Percentiles rank a stretch among this genome's conserved stretches.
These are phyloP conservation scores for Durotheca rogersii DNA, from an alignment of 495 filamentous ascomycete species.

Conservation along the genomic window DNA sequence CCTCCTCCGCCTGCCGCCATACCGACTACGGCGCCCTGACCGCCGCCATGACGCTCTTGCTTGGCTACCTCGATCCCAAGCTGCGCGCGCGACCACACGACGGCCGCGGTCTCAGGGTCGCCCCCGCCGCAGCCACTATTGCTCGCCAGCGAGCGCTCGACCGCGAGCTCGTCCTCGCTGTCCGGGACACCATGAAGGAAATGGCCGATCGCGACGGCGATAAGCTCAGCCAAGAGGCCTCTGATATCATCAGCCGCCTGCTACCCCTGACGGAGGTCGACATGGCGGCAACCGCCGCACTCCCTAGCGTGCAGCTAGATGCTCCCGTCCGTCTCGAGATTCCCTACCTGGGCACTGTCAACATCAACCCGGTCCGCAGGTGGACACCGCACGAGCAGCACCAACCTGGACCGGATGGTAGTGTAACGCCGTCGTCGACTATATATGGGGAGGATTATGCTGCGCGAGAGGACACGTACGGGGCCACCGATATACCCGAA, in stretches of 20 bases:
- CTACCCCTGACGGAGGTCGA: conserved; percentile 41
- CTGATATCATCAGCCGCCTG: conserved; percentile 45
- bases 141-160: conserved; percentile 39
- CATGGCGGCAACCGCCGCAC: conserved; percentile 1
- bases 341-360: conserved; percentile 49
- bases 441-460: not conserved
- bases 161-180: conserved; percentile 32
- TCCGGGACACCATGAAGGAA: conserved; percentile 44
- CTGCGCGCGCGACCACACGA: conserved; percentile 26
- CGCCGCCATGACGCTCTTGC: conserved; percentile 46
- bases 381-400: conserved; percentile 1
- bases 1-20: conserved; percentile 43
- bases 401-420: not conserved
- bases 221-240: conserved; percentile 43
- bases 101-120: conserved; percentile 28
- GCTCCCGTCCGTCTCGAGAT: conserved; percentile 43
- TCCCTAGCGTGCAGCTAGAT: conserved; percentile 1
- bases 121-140: too few species aligned
- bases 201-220: conserved; percentile 39
- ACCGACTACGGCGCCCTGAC: conserved; percentile 50
- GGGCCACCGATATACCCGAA: not conserved
- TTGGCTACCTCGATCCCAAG: conserved; percentile 43
- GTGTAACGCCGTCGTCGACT: not conserved
- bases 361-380: conserved; percentile 40
- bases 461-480: too few species aligned